These are phyloP conservation scores for Lotus japonicus DNA, from an alignment of 306 rosid genomes.

Conservation along the genomic window DNA sequence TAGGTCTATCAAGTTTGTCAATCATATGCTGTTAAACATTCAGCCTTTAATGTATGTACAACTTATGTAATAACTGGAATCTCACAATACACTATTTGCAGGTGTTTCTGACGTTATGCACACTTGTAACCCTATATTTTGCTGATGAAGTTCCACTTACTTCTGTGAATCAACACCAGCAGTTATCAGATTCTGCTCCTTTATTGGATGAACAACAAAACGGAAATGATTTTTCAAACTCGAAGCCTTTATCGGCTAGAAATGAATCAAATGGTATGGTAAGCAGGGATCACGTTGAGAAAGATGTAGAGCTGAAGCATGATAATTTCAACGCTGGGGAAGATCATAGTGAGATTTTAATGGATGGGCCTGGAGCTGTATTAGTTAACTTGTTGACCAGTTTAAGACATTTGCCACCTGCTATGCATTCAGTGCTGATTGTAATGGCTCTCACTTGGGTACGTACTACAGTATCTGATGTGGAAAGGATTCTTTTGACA, in stretches of 20 bases:
- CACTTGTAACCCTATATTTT: constrained; percentile 80
- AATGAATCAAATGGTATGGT: constrained; percentile 28
- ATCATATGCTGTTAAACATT: not conserved
- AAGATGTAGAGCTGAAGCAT: constrained; percentile 31
- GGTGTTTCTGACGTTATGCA: constrained; percentile 79
- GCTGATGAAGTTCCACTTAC: constrained; percentile 88
- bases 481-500: constrained; percentile 10
- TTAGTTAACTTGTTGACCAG: constrained; percentile 85
- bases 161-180: constrained; percentile 39
- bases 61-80: constrained; percentile 8
- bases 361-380: constrained; percentile 93
- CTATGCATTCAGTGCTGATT: constrained; percentile 93
- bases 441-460: constrained; percentile 99
- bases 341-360: constrained; percentile 40
- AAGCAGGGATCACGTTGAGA: constrained; percentile 28
- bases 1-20: constrained; percentile 10
- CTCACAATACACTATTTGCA: constrained; percentile 35
- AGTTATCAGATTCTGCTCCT: constrained; percentile 72
- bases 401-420: constrained; percentile 94
- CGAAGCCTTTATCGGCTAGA: constrained; percentile 27
- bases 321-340: constrained; percentile 41
- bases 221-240: constrained; percentile 41
- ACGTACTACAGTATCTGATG: constrained; percentile 24
- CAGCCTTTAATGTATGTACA: not conserved
- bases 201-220: constrained; percentile 61